Evolutionary conservation across 768 basidiomycete genomes (phyloP), one percentile per base, ranked within the genome.

Genomic region (Amanita pseudoporphyria): DNA sequence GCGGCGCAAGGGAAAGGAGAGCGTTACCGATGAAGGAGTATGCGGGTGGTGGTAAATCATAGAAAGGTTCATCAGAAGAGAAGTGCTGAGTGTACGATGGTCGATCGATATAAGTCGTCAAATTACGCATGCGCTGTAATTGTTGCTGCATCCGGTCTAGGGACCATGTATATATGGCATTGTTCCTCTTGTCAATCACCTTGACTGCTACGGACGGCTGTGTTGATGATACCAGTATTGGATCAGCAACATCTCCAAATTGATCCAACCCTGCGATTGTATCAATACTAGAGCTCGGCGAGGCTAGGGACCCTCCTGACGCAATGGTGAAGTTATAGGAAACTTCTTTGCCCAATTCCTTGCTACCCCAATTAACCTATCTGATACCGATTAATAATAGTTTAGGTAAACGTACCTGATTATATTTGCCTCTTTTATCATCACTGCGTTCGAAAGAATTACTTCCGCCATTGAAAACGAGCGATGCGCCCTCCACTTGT

Each of bases 81-180:
- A 98, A 96, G 65, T 98, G 95, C 55, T 84, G 86, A 9, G 90
- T 87, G 65, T 94, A 95, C 3, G 86, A 88, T 6, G 95, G 96
- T 40, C 87, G 82, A 64, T 92, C 88, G 55, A 92, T 86, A 61
- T 93, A 91, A 21, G 83, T 82, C 6, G 86, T 87, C 33, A 93
- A 70, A 62, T 94, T 95, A 45, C 91, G 84, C 94, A 98, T 98
- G 54, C 87, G 85, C 57, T 84, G 82, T 14, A 97, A 68, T 53
- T 92, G 93, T 56, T 91, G 88, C 55, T 86, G 79, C 65, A 97
- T 80, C 26, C 88, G 81, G 58, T 89, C 84, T 38, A 93, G 67
- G 14, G 91, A 91, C 95, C 95, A 99, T 6, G 83, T 74, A 62
- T 94, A 94, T 45, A 97, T 81, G 16, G 88, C 86, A 57, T 81